These are phyloP conservation scores for Podospora sp. DNA, from an alignment of 495 filamentous ascomycete species.

Conservation along the genomic window DNA sequence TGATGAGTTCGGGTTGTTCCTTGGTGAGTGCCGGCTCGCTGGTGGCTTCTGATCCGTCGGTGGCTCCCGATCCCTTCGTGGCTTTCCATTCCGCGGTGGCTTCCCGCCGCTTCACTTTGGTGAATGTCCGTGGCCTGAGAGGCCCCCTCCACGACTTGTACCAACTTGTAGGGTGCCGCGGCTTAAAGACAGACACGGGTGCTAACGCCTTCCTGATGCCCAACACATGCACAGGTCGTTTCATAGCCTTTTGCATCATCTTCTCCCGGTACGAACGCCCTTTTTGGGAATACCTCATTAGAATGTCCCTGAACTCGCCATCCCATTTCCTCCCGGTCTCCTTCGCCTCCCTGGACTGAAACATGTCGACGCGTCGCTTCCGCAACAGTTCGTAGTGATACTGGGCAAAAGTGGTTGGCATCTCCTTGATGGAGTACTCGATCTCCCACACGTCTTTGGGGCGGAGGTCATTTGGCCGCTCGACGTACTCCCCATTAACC, in stretches of 20 bases:
- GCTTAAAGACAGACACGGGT: not conserved
- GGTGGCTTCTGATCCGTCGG: no score
- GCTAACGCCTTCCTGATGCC: conserved; percentile 17
- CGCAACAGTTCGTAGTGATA: conserved; percentile 55
- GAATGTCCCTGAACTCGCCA: conserved; percentile 39
- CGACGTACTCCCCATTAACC: conserved; percentile 67
- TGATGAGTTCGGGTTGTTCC: no score
- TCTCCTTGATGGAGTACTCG: conserved; percentile 72
- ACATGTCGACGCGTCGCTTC: conserved; percentile 49
- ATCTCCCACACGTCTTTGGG: conserved; percentile 67
- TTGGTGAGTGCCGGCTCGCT: no score
- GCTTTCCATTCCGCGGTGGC: no score
- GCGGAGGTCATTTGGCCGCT: conserved; percentile 58
- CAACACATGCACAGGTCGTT: conserved; percentile 38
- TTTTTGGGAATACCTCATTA: conserved; percentile 30
- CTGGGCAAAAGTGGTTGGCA: conserved; percentile 38
- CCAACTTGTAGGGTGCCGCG: no score
- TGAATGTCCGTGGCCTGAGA: no score
- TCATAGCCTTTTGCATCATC: conserved; percentile 1
- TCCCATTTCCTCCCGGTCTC: conserved; percentile 46
- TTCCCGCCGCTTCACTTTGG: no score
- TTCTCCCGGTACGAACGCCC: conserved; percentile 18
- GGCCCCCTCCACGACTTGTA: no score
- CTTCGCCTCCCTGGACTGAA: conserved; percentile 16
- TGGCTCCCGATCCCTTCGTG: no score